These are phyloP conservation scores for Aureobasidium mangrovei DNA, from an alignment of 2,329 filamentous ascomycete genomes.

Conservation along the genomic window DNA sequence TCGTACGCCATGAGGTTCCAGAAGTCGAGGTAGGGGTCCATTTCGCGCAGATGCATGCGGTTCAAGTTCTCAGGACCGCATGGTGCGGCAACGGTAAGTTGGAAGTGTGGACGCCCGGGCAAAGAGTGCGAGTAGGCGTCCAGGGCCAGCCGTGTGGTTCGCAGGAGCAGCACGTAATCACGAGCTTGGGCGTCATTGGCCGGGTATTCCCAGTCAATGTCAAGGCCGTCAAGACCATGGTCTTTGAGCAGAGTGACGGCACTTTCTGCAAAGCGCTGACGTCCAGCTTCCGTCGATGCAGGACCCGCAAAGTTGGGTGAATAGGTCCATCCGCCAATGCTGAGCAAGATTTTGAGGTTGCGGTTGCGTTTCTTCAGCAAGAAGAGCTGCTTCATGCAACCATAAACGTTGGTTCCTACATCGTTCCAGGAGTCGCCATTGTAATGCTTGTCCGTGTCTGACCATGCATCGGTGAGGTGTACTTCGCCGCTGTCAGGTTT, in stretches of 20 bases:
- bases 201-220: constrained; percentile 43
- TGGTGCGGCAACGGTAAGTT: constrained; percentile 38
- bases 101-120: constrained; percentile 30
- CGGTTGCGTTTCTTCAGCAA: constrained; percentile 68
- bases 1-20: constrained; percentile 46
- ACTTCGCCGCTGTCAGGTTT: constrained; percentile 72
- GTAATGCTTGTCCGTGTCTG: constrained; percentile 63
- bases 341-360: constrained; percentile 69
- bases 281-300: constrained; percentile 52
- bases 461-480: constrained; percentile 57
- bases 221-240: constrained; percentile 56
- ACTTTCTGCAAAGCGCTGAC: constrained; percentile 58
- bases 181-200: constrained; percentile 31
- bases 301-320: constrained; percentile 68
- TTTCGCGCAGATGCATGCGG: constrained; percentile 32
- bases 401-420: constrained; percentile 63
- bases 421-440: constrained; percentile 56
- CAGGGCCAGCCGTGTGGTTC: constrained; percentile 30
- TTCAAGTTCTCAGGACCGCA: constrained; percentile 35
- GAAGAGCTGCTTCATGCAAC: constrained; percentile 68
- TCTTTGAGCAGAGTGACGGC: constrained; percentile 70
- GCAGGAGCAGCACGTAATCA: constrained; percentile 33
- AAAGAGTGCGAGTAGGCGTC: constrained; percentile 33
- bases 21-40: constrained; percentile 39
- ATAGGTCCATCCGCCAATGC: constrained; percentile 75